A percentile compares a stretch with the other conserved stretches of the same genome.
Evolutionary conservation across 345 rosid genomes (phyloP).

Genomic region (Aegle marmelos): DNA sequence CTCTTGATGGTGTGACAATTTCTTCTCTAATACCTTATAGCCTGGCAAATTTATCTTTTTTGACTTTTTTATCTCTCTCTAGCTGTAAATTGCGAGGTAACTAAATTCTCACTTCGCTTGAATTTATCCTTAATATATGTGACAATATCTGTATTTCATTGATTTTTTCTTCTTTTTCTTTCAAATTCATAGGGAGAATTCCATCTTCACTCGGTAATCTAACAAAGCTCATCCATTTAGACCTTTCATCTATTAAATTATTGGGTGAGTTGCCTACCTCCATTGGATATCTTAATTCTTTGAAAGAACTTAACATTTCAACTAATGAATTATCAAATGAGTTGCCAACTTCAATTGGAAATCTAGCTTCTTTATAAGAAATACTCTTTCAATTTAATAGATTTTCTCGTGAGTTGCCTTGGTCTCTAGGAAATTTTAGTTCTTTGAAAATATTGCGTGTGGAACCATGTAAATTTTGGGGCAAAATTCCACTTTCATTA

Average conservation of each 20-base stretch:
- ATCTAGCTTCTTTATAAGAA: not conserved
- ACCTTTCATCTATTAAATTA: not conserved
- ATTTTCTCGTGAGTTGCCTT: not conserved
- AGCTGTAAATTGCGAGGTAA: not conserved
- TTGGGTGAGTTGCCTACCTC: not conserved
- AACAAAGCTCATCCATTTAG: not conserved
- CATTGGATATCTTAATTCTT: not conserved
- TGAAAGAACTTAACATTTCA: not conserved
- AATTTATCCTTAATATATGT: not conserved
- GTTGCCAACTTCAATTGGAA: no score
- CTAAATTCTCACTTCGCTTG: not conserved
- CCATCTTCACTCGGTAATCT: slow-evolving; percentile 7
- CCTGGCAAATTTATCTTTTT: not conserved
- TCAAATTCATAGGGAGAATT: not conserved
- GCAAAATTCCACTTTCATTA: not conserved
- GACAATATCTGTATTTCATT: no score
- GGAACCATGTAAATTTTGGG: not conserved
- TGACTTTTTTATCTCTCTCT: not conserved
- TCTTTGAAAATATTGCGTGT: no score
- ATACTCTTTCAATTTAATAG: not conserved
- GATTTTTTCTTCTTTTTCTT: no score
- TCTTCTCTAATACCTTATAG: not conserved
- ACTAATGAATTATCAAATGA: not conserved
- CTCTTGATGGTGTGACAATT: not conserved
- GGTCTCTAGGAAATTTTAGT: no score